A percentile compares a stretch with the other conserved stretches of the same genome.
Conservation (phyloP, 192 early-diverging fungal genomes). For the Entophlyctis helioformis region DNA sequence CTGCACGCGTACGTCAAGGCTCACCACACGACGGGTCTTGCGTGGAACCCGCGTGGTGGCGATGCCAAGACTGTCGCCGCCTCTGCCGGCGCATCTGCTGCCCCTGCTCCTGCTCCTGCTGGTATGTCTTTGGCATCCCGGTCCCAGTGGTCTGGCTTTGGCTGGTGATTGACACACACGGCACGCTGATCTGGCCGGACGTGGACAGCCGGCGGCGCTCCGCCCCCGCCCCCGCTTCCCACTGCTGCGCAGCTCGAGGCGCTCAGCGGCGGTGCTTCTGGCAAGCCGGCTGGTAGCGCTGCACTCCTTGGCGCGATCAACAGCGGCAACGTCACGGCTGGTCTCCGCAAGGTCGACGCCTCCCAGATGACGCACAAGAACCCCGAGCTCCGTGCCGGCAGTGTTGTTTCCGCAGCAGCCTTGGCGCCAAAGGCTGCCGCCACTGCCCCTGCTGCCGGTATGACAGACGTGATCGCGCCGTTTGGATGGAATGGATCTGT, state of each 20-base stretch:
- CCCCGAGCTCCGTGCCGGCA: constrained; percentile 64
- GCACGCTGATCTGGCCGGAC: too few species aligned
- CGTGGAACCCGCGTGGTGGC: constrained; percentile 81
- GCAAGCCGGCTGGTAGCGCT: constrained; percentile 20
- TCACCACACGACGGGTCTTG: constrained; percentile 74
- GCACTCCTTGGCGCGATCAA: constrained; percentile 69
- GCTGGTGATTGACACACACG: too few species aligned
- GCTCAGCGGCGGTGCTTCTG: constrained; percentile 3
- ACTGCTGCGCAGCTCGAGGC: constrained; percentile 4
- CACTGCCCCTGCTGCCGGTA: constrained; percentile 2
- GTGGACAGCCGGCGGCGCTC: constrained; percentile 25
- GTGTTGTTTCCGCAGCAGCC: constrained; percentile 50
- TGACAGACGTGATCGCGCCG: too few species aligned
- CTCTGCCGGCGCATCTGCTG: constrained; percentile 12
- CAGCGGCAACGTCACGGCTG: too few species aligned
- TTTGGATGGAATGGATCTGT: too few species aligned
- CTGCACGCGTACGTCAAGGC: constrained; percentile 81
- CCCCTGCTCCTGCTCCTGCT: constrained; percentile 20
- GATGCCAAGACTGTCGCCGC: constrained; percentile 31
- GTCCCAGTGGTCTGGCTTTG: too few species aligned
- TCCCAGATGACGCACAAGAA: constrained; percentile 99
- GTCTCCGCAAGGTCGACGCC: constrained; percentile 89
- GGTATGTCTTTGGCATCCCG: too few species aligned
- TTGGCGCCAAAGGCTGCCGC: too few species aligned
- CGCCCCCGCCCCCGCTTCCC: constrained; percentile 51